phyloP scores from a whole-genome alignment of 148 eudicot genomes.

The Beta vulgaris region DNA sequence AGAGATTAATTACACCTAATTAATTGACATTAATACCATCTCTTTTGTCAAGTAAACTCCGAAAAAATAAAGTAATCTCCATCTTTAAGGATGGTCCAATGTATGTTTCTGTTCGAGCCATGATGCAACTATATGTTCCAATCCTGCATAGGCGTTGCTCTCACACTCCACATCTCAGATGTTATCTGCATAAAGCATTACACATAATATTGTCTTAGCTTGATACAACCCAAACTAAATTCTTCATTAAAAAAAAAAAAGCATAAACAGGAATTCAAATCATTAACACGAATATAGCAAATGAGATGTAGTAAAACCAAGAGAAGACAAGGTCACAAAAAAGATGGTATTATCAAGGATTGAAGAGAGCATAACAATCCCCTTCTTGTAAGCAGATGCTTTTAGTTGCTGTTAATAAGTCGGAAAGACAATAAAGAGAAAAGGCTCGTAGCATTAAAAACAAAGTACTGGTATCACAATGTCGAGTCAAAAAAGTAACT shows the following conservation, averaged over 20 bases:
- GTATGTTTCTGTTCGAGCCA: not conserved
- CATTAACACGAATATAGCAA: not conserved
- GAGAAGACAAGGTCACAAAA: too few species aligned
- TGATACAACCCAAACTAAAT: too few species aligned
- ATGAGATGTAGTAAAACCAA: too few species aligned
- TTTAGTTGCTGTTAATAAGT: not conserved
- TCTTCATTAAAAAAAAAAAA: too few species aligned
- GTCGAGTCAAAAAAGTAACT: too few species aligned
- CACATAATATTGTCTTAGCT: too few species aligned
- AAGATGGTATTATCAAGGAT: not conserved
- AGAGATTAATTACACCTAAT: constrained; percentile 1
- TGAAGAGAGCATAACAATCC: not conserved
- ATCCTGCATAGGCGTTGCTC: not conserved
- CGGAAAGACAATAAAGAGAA: not conserved
- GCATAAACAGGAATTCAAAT: not conserved
- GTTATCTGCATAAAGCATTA: not conserved
- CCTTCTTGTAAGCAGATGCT: not conserved
- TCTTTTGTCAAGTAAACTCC: not conserved
- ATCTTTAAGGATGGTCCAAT: not conserved
- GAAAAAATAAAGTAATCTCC: too few species aligned
- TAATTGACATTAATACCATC: not conserved
- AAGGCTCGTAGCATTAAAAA: not conserved
- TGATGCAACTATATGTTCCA: not conserved
- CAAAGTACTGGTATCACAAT: not conserved
- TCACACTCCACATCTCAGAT: not conserved